Evolutionary conservation across 306 rosid genomes (phyloP).

Genomic region (Lathyrus sativus): DNA sequence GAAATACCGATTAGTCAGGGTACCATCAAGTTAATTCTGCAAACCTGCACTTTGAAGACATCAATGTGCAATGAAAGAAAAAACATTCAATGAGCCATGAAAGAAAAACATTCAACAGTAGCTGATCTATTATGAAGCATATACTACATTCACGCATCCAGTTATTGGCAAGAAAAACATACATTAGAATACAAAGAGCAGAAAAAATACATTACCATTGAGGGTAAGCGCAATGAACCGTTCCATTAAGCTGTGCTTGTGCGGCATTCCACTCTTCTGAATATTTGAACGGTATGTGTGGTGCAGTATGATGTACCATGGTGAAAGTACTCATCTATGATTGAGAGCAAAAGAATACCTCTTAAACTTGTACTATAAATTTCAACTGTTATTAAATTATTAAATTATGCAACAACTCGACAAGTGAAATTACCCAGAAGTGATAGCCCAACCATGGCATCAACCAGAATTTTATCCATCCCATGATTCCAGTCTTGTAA

Average conservation of each 20-base stretch:
- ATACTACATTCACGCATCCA: conserved; percentile 25
- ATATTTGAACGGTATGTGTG: conserved; percentile 89
- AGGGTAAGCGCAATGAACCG: conserved; percentile 96
- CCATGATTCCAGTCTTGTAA: conserved; percentile 82
- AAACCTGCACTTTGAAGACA: conserved; percentile 25
- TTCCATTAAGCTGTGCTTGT: conserved; percentile 93
- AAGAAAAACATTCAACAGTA: conserved; percentile 27
- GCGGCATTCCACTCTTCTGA: conserved; percentile 95
- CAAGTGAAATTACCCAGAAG: conserved; percentile 79
- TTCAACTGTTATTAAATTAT: neutral
- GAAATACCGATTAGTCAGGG: conserved; percentile 20
- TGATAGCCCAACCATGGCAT: conserved; percentile 99
- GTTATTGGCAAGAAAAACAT: conserved; percentile 27
- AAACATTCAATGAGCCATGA: conserved; percentile 11
- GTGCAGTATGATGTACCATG: conserved; percentile 98
- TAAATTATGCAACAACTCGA: conserved; percentile 29
- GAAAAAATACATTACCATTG: conserved; percentile 59
- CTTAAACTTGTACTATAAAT: neutral
- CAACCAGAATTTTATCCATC: conserved; percentile 98
- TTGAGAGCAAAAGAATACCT: conserved; percentile 30
- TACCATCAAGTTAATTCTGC: conserved; percentile 13
- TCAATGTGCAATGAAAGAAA: neutral
- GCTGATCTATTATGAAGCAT: conserved; percentile 18
- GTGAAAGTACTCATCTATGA: conserved; percentile 95
- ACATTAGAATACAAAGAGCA: conserved; percentile 27